Evolutionary conservation across 2,329 filamentous ascomycete genomes (phyloP), one percentile per base, ranked within the genome.

Genomic region (Ophiostoma populinum): DNA sequence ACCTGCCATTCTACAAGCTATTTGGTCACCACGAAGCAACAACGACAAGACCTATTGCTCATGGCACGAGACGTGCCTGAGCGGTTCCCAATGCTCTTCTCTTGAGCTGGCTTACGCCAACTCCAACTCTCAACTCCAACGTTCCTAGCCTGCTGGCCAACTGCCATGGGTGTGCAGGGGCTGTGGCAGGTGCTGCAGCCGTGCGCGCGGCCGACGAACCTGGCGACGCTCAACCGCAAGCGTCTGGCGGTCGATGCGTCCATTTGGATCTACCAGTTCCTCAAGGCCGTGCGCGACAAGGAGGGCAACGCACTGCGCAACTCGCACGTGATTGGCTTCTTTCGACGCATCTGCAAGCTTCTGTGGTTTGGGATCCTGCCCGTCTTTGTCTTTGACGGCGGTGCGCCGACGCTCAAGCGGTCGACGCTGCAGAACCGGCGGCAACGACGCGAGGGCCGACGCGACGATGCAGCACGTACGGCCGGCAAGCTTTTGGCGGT

Each of bases 231-330:
- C 41, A 95, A 95, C 55, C 82, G 80, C 47, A 94, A 93, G 59
- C 83, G 90, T 12, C 78, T 98, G 33, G 92, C 90, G 31, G 83
- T 98, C 45, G 90, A 98, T 58, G 90, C 92, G 39, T 94, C 86
- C 10, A 98, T 98, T 53, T 98, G 90, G 90, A 95, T 98, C 48
- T 98, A 98, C 64, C 90, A 98, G 52, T 98, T 98, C 51, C 73
- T 98, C 48, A 98, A 98, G 61, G 90, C 92, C 8, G 90, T 98
- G 9, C 86, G 90, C 48, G 90, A 98, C 58, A 94, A 95, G 51
- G 90, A 98, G 57, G 90, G 90, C 36, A 93, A 98, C 51, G 90
- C 90, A 1, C 65, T 98, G 35, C 82, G 86, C 43, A 98, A 94
- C 59, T 87, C 82, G 20, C 90, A 98, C 51, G 73, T 98, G 24